Percentiles rank a stretch among this genome's conserved stretches.
These are phyloP conservation scores for Kwoniella dendrophila DNA, from an alignment of 768 basidiomycete genomes.

Conservation along the genomic window DNA sequence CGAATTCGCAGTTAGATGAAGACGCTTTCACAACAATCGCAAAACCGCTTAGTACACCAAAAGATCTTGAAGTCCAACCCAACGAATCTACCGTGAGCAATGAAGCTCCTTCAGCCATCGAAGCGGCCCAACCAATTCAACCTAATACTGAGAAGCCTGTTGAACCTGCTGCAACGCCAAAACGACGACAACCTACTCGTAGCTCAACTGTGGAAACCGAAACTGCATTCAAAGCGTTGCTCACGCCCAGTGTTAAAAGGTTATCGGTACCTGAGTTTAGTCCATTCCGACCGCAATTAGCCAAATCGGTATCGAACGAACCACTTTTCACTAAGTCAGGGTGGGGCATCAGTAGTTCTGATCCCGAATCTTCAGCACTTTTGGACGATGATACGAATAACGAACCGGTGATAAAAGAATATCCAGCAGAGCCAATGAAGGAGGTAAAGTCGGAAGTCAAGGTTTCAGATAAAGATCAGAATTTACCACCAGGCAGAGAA, in stretches of 20 bases:
- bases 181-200: not conserved
- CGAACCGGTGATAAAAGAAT: too few species aligned
- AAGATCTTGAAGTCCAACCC: too few species aligned
- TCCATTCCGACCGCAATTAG: not conserved
- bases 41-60: too few species aligned
- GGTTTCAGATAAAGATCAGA: not conserved
- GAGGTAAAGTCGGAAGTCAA: not conserved
- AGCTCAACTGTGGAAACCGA: constrained; percentile 7
- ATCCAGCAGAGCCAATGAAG: too few species aligned
- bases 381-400: not conserved
- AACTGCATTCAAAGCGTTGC: not conserved
- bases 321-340: not conserved
- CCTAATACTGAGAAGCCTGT: too few species aligned
- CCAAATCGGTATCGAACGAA: not conserved
- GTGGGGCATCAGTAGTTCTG: not conserved
- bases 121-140: not conserved
- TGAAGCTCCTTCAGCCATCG: not conserved
- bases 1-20: too few species aligned
- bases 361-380: not conserved
- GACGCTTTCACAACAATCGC: too few species aligned
- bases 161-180: not conserved
- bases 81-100: too few species aligned
- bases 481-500: constrained; percentile 40
- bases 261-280: constrained; percentile 11
- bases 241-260: not conserved